Percentiles rank a stretch among this genome's conserved stretches.
Evolutionary conservation across 2,329 filamentous ascomycete genomes (phyloP).

Genomic region (Monosporascus sp.): DNA sequence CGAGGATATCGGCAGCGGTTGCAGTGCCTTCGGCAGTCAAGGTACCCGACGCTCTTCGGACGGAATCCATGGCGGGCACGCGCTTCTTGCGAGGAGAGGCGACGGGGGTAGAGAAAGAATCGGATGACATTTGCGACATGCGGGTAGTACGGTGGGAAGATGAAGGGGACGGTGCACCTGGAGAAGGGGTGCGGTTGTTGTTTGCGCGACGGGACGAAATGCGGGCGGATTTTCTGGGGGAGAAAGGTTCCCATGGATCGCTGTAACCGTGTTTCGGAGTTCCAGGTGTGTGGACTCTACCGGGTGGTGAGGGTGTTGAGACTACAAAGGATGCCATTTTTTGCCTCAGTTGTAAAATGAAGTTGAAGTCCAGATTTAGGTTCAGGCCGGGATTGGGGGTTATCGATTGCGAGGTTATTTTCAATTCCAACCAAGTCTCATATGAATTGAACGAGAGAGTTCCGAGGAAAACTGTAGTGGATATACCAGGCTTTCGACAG

Average conservation of each 20-base stretch:
- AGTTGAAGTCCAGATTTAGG: background rate
- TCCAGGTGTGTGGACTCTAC: conserved; percentile 58
- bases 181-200: conserved; percentile 55
- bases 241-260: conserved; percentile 69
- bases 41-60: conserved; percentile 41
- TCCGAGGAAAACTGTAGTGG: background rate
- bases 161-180: conserved; percentile 23
- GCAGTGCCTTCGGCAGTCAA: conserved; percentile 40
- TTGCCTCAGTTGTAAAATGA: background rate
- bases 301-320: conserved; percentile 57
- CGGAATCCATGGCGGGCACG: conserved; percentile 40
- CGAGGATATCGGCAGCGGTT: conserved; percentile 39
- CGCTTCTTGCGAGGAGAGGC: conserved; percentile 49
- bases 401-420: no score
- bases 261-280: conserved; percentile 63
- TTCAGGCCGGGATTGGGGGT: background rate
- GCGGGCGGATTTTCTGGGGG: conserved; percentile 64
- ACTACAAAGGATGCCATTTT: conserved; percentile 35
- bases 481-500: background rate
- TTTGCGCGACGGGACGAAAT: conserved; percentile 51
- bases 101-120: conserved; percentile 37
- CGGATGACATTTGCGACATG: conserved; percentile 22
- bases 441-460: background rate
- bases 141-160: conserved; percentile 23
- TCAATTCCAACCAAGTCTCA: no score